Evolutionary conservation across 2,329 filamentous ascomycete species (phyloP).

Genomic region (Periconia sp.): DNA sequence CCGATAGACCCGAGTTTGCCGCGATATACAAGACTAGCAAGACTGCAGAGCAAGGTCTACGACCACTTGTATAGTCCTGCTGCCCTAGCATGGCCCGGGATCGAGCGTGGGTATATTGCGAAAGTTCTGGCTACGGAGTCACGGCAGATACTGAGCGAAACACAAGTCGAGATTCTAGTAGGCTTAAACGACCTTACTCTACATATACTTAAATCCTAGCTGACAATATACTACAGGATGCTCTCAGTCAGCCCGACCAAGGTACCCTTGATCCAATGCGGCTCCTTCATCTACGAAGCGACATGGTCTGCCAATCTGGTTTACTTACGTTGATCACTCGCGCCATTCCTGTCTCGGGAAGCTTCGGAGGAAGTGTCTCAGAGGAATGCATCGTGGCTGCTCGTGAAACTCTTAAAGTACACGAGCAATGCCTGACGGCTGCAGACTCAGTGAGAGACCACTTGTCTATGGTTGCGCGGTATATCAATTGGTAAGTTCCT

Average conservation of each 20-base stretch:
- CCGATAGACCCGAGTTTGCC: slow-evolving; percentile 13
- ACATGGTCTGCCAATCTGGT: slow-evolving; percentile 45
- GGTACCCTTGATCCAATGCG: slow-evolving; percentile 31
- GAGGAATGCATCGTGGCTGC: slow-evolving; percentile 40
- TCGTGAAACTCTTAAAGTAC: slow-evolving; percentile 40
- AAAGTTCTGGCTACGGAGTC: slow-evolving; percentile 23
- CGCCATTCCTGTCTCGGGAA: slow-evolving; percentile 25
- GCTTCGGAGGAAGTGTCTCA: slow-evolving; percentile 16
- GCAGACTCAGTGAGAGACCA: slow-evolving; percentile 28
- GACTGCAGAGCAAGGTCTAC: slow-evolving; percentile 40
- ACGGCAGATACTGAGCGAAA: slow-evolving; percentile 21
- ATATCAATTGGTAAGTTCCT: slow-evolving; percentile 42
- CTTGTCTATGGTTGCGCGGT: slow-evolving; percentile 36
- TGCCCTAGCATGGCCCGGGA: slow-evolving; percentile 12
- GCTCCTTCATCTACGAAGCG: slow-evolving; percentile 40
- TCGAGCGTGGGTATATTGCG: slow-evolving; percentile 22
- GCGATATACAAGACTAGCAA: slow-evolving; percentile 22
- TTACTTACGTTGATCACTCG: slow-evolving; percentile 42
- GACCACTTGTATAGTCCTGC: slow-evolving; percentile 42
- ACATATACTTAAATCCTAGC: not conserved
- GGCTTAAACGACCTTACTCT: not conserved
- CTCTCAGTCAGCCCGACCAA: not conserved
- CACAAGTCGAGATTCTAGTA: slow-evolving; percentile 13
- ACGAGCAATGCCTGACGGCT: slow-evolving; percentile 39
- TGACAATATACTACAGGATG: slow-evolving; percentile 3